Conservation (phyloP, 495 filamentous ascomycete species). For the Diplogelasinospora grovesii region DNA sequence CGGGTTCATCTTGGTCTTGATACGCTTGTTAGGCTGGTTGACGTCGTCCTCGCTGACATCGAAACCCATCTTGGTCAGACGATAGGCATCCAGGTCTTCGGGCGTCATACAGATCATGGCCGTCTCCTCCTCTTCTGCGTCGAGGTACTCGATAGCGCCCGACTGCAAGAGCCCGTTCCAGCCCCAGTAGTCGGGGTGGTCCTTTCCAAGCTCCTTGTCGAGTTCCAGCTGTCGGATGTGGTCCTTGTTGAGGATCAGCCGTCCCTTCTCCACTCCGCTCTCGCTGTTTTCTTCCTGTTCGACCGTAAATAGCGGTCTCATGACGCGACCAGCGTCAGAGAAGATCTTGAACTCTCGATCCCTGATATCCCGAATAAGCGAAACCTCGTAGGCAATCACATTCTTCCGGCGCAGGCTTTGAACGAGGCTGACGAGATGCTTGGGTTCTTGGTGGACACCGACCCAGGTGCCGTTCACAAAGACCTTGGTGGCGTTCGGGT, state of each 20-base stretch:
- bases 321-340: slow-evolving; percentile 92
- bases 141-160: slow-evolving; percentile 88
- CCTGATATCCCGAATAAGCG: slow-evolving; percentile 87
- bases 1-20: slow-evolving; percentile 76
- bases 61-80: slow-evolving; percentile 45
- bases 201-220: slow-evolving; percentile 50
- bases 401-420: slow-evolving; percentile 67
- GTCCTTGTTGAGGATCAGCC: slow-evolving; percentile 74
- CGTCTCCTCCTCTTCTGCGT: slow-evolving; percentile 96
- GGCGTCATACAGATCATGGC: slow-evolving; percentile 99
- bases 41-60: slow-evolving; percentile 42
- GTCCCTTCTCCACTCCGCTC: slow-evolving; percentile 61
- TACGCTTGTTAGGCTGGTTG: slow-evolving; percentile 59
- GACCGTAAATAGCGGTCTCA: slow-evolving; percentile 84
- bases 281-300: slow-evolving; percentile 60
- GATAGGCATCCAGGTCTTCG: slow-evolving; percentile 73
- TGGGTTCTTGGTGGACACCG: slow-evolving; percentile 77
- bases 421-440: slow-evolving; percentile 70
- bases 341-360: slow-evolving; percentile 98
- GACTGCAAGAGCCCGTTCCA: slow-evolving; percentile 77
- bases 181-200: slow-evolving; percentile 63
- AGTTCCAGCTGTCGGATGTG: slow-evolving; percentile 60
- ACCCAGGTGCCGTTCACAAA: slow-evolving; percentile 99
- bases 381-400: slow-evolving; percentile 81
- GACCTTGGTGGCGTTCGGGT: slow-evolving; percentile 91